These are phyloP conservation scores for Dittrichia graveolens DNA, from an alignment of 129 eudicot species.

Conservation along the genomic window DNA sequence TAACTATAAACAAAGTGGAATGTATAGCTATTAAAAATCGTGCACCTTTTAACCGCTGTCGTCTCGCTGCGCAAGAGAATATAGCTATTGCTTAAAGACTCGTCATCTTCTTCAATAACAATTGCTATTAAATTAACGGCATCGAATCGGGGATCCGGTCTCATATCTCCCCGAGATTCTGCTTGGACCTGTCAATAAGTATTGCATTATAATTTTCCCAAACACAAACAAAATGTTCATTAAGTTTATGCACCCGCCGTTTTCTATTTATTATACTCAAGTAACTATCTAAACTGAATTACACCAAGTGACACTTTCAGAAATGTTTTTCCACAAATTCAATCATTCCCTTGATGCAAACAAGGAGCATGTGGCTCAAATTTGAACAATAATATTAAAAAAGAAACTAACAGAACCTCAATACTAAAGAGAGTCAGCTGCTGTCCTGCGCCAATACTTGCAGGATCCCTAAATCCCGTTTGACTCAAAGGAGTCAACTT, in stretches of 20 bases:
- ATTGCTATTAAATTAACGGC: conserved; percentile 65
- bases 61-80: conserved; percentile 59
- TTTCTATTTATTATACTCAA: no score
- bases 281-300: no score
- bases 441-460: conserved; percentile 85
- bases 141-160: conserved; percentile 89
- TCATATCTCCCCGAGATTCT: conserved; percentile 87
- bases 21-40: conserved; percentile 9
- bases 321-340: neutral
- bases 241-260: no score
- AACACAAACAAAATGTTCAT: no score
- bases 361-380: neutral
- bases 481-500: conserved; percentile 91
- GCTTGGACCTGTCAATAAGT: conserved; percentile 64
- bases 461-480: conserved; percentile 90
- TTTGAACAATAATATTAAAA: neutral
- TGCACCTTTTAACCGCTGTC: conserved; percentile 47
- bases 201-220: no score
- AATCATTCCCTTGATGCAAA: conserved; percentile 13
- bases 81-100: conserved; percentile 39
- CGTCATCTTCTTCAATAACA: conserved; percentile 72
- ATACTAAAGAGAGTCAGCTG: conserved; percentile 87
- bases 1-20: conserved; percentile 7
- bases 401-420: conserved; percentile 51
- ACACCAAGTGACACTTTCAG: no score